phyloP scores from a whole-genome alignment of 805 yeast genomes.

The Sungouiozyma intestinalis region DNA sequence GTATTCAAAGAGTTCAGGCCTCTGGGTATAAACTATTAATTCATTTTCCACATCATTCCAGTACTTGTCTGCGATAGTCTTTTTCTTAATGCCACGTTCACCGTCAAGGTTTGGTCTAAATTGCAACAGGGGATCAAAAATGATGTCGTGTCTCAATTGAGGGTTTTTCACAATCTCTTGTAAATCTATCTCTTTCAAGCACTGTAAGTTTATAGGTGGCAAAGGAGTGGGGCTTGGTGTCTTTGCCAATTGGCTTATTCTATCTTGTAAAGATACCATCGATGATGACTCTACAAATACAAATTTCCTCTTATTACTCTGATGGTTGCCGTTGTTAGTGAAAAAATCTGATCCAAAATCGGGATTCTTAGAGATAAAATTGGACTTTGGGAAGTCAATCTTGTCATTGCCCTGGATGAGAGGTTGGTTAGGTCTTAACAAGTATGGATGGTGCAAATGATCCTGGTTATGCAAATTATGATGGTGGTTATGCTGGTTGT shows the following conservation, averaged over 20 bases:
- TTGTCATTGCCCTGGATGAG: neutral
- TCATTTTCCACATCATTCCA: slow-evolving; percentile 73
- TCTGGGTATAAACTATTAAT: slow-evolving; percentile 36
- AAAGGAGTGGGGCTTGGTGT: slow-evolving; percentile 32
- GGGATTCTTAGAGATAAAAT: neutral
- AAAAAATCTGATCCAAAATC: neutral
- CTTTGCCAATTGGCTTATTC: slow-evolving; percentile 14
- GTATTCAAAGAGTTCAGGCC: slow-evolving; percentile 20
- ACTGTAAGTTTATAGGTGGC: slow-evolving; percentile 78
- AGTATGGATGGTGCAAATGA: neutral
- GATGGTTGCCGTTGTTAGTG: neutral
- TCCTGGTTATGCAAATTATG: neutral
- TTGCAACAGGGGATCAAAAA: slow-evolving; percentile 85
- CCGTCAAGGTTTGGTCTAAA: slow-evolving; percentile 88
- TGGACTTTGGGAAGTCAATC: neutral
- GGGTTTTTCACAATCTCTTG: slow-evolving; percentile 86
- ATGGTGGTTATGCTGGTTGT: neutral
- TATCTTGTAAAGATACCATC: slow-evolving; percentile 16
- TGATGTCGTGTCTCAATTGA: slow-evolving; percentile 83
- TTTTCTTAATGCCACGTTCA: slow-evolving; percentile 77
- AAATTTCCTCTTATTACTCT: neutral
- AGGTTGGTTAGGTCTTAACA: neutral
- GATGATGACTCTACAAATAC: neutral
- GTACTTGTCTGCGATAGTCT: slow-evolving; percentile 63
- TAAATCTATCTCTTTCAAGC: slow-evolving; percentile 75